phyloP scores from a whole-genome alignment of 805 yeast species.

The Ogataea pini region DNA sequence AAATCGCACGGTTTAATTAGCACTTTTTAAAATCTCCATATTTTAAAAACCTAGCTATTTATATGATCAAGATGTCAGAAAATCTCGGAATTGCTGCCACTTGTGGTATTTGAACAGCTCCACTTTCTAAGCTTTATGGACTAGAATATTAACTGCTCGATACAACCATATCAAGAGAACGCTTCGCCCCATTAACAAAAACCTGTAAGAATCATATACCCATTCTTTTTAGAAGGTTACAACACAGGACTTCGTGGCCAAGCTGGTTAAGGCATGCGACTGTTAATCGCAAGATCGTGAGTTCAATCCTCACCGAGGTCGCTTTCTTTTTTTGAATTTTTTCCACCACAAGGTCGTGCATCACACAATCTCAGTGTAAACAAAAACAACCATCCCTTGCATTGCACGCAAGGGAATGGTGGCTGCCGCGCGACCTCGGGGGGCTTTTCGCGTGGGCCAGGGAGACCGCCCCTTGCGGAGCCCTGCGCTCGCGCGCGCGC shows the following conservation, averaged over 20 bases:
- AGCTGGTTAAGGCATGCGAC: slow-evolving; percentile 33
- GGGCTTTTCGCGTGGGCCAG: background rate
- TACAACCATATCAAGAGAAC: no score
- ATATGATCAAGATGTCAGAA: no score
- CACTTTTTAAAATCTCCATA: no score
- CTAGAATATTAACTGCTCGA: no score
- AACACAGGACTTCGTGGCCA: slow-evolving; percentile 27
- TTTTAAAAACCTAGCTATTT: no score
- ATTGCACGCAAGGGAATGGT: background rate
- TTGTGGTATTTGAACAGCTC: no score
- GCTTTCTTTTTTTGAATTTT: slow-evolving; percentile 16
- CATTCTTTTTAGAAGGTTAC: no score
- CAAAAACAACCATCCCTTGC: slow-evolving; percentile 12
- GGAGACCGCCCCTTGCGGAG: background rate
- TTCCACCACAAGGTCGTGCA: slow-evolving; percentile 5
- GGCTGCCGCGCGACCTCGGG: background rate
- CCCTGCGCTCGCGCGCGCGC: background rate
- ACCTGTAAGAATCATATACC: no score
- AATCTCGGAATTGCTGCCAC: no score
- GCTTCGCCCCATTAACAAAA: no score
- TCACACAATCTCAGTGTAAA: slow-evolving; percentile 1
- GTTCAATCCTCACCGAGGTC: slow-evolving; percentile 32
- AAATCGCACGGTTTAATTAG: no score
- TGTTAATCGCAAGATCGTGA: slow-evolving; percentile 32
- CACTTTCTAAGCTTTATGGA: no score